Percentiles rank a stretch among this genome's conserved stretches.
phyloP scores from a whole-genome alignment of 2,329 filamentous ascomycete species.

The Fusarium bactridioides region DNA sequence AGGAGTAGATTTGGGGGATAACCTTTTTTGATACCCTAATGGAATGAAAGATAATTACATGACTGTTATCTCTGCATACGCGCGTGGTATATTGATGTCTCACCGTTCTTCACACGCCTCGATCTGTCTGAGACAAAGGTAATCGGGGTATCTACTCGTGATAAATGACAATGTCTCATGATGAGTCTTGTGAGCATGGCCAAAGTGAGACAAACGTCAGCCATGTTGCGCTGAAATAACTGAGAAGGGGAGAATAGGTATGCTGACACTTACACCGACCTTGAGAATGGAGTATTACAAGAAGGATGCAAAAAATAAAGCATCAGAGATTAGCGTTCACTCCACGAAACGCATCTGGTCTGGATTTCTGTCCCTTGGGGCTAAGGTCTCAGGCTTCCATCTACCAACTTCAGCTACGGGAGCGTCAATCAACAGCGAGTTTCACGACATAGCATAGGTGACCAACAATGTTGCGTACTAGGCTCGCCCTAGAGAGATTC shows the following conservation, averaged over 20 bases:
- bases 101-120: neutral
- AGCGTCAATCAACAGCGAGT: neutral
- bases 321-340: too few species aligned
- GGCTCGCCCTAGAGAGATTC: neutral
- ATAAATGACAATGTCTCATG: neutral
- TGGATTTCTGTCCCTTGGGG: neutral
- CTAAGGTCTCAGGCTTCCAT: neutral
- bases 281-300: neutral
- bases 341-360: neutral
- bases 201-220: neutral
- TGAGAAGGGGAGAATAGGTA: neutral
- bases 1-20: conserved; percentile 34
- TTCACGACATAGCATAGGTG: neutral
- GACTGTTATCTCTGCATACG: neutral
- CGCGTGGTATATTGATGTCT: neutral
- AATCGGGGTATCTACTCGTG: neutral
- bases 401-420: neutral
- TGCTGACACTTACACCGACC: neutral
- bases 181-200: neutral
- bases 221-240: neutral
- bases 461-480: neutral
- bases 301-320: neutral
- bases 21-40: conserved; percentile 38
- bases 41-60: conserved; percentile 34
- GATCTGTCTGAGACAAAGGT: conserved; percentile 1